These are phyloP conservation scores for Ilex aquifolium DNA, from an alignment of 257 asterid species.

Conservation along the genomic window DNA sequence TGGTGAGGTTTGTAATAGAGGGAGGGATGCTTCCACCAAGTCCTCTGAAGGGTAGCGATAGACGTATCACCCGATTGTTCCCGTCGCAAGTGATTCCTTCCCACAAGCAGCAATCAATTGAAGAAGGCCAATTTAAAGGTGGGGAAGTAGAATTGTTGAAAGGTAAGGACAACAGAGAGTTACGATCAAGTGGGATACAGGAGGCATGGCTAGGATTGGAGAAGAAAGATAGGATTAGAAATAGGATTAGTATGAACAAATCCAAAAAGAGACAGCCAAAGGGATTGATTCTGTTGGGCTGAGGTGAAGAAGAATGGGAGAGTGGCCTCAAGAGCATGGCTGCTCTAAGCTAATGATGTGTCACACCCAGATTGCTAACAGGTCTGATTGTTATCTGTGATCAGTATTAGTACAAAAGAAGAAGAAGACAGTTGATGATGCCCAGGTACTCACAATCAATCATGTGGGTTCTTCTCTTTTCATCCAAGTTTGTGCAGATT, in stretches of 20 bases:
- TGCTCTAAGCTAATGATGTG: conserved; percentile 21
- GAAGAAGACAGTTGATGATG: conserved; percentile 33
- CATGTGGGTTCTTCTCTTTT: conserved; percentile 35
- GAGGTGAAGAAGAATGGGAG: conserved; percentile 13
- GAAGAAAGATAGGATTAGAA: not conserved
- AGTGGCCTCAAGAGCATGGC: conserved; percentile 45
- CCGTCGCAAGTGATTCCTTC: conserved; percentile 76
- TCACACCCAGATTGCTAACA: conserved; percentile 21
- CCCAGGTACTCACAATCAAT: conserved; percentile 34
- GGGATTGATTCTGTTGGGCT: not conserved
- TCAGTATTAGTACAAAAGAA: conserved; percentile 29
- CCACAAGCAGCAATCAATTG: conserved; percentile 77
- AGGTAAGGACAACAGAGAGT: not conserved
- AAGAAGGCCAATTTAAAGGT: conserved; percentile 54
- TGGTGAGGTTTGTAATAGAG: conserved; percentile 42
- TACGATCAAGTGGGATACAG: not conserved
- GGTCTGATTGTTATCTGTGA: conserved; percentile 29
- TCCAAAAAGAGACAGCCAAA: not conserved
- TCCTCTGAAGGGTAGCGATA: conserved; percentile 62
- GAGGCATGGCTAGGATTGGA: not conserved
- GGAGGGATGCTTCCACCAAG: conserved; percentile 50
- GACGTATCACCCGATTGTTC: conserved; percentile 40
- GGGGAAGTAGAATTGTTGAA: conserved; percentile 10
- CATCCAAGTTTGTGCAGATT: conserved; percentile 49
- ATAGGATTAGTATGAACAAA: not conserved